These are phyloP conservation scores for Dictyostelium discoideum DNA, from an alignment of 78 protist genomes.

Conservation along the genomic window DNA sequence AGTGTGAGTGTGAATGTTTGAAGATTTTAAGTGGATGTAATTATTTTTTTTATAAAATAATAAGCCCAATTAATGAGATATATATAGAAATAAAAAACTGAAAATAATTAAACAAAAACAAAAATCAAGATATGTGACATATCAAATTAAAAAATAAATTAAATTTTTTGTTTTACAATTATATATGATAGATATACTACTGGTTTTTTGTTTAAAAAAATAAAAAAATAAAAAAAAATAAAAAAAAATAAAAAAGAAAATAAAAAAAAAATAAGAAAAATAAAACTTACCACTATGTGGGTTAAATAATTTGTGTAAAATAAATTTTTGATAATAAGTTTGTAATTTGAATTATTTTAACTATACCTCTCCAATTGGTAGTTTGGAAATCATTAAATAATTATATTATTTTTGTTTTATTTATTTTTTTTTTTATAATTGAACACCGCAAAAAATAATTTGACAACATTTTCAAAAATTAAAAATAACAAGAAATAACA, in stretches of 20 bases:
- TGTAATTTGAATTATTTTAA: background rate
- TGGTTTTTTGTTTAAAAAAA: background rate
- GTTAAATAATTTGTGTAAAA: background rate
- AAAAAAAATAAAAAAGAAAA: no score
- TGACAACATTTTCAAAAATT: background rate
- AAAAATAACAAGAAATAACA: background rate
- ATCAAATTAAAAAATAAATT: background rate
- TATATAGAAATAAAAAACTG: background rate
- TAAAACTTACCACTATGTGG: background rate
- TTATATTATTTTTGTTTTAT: background rate
- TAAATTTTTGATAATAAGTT: background rate
- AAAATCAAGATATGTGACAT: background rate
- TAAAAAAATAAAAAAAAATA: no score
- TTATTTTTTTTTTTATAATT: background rate
- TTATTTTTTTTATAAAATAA: background rate
- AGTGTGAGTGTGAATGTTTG: background rate
- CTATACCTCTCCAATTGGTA: background rate
- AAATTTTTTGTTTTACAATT: background rate
- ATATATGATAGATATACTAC: no score
- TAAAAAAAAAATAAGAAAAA: background rate
- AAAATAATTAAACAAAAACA: background rate
- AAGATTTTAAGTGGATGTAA: background rate
- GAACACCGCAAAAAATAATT: background rate
- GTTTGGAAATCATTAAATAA: background rate
- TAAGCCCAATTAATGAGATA: background rate